phyloP scores from a whole-genome alignment of 1,284 basidiomycete species.

The Trametes polyzona region DNA sequence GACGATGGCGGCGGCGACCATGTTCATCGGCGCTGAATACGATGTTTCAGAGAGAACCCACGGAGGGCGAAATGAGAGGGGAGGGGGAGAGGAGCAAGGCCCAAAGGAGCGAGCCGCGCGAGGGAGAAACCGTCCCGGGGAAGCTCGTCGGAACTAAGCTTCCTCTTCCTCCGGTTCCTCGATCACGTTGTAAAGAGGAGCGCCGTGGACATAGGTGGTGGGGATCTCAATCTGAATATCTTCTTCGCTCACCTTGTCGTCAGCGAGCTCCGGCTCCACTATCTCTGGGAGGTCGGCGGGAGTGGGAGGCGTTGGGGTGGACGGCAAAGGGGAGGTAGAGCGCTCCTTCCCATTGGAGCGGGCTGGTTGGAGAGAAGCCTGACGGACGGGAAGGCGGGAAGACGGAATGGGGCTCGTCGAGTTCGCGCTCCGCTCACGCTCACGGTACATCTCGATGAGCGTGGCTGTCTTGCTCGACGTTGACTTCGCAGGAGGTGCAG shows the following conservation, averaged over 20 bases:
- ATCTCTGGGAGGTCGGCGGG: conserved; percentile 28
- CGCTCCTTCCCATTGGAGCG: conserved; percentile 9
- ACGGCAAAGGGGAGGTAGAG: conserved; percentile 18
- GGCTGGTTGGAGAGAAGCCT: conserved; percentile 25
- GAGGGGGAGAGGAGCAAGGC: conserved; percentile 1
- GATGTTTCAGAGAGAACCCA: conserved; percentile 27
- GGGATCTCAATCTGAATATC: conserved; percentile 45
- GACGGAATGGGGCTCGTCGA: conserved; percentile 31
- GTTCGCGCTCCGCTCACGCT: conserved; percentile 52
- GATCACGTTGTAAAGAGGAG: conserved; percentile 83
- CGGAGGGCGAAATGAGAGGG: conserved; percentile 14
- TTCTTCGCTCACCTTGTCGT: conserved; percentile 29
- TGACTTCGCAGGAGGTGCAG: conserved; percentile 18
- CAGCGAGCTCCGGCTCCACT: conserved; percentile 26
- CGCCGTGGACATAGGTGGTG: conserved; percentile 81
- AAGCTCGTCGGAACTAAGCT: conserved; percentile 22
- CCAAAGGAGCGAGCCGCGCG: background rate
- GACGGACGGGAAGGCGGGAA: conserved; percentile 42
- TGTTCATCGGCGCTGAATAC: conserved; percentile 26
- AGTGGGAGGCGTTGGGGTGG: conserved; percentile 22
- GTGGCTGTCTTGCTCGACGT: conserved; percentile 64
- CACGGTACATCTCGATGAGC: conserved; percentile 82
- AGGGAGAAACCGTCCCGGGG: conserved; percentile 20
- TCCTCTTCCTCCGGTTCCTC: conserved; percentile 74
- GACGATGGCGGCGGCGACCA: conserved; percentile 7